These are phyloP conservation scores for Candida chauliodis DNA, from an alignment of 805 yeast genomes.

Conservation along the genomic window DNA sequence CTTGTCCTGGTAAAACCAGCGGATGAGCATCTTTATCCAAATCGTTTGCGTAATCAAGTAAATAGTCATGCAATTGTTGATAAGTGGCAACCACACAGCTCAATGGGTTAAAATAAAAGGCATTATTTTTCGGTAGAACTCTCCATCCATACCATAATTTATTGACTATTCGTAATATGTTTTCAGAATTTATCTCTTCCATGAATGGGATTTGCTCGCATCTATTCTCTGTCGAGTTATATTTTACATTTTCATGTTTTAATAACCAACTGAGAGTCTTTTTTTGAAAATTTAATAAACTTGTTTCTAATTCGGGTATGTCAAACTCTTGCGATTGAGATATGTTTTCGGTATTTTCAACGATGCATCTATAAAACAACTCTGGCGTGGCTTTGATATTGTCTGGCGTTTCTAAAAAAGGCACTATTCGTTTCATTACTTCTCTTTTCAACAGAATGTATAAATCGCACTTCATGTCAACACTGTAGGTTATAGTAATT, in stretches of 20 bases:
- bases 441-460: background rate
- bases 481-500: conserved; percentile 1
- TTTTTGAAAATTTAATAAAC: conserved; percentile 48
- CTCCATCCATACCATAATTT: conserved; percentile 54
- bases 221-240: conserved; percentile 22
- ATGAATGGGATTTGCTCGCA: conserved; percentile 20
- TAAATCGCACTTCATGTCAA: conserved; percentile 6
- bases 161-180: conserved; percentile 32
- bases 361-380: conserved; percentile 48
- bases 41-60: conserved; percentile 23
- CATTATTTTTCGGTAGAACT: conserved; percentile 12
- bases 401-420: background rate
- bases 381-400: conserved; percentile 26
- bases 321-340: conserved; percentile 17
- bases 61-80: conserved; percentile 21
- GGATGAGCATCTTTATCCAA: conserved; percentile 19
- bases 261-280: conserved; percentile 58
- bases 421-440: conserved; percentile 1
- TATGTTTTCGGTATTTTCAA: conserved; percentile 36
- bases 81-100: conserved; percentile 37
- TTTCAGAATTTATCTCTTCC: conserved; percentile 1
- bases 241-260: conserved; percentile 43
- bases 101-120: conserved; percentile 47
- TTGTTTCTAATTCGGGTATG: conserved; percentile 42
- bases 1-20: conserved; percentile 47